A percentile compares a stretch with the other conserved stretches of the same genome.
Evolutionary conservation across 1,284 basidiomycete genomes (phyloP).

Genomic region (Marasmius sp.): DNA sequence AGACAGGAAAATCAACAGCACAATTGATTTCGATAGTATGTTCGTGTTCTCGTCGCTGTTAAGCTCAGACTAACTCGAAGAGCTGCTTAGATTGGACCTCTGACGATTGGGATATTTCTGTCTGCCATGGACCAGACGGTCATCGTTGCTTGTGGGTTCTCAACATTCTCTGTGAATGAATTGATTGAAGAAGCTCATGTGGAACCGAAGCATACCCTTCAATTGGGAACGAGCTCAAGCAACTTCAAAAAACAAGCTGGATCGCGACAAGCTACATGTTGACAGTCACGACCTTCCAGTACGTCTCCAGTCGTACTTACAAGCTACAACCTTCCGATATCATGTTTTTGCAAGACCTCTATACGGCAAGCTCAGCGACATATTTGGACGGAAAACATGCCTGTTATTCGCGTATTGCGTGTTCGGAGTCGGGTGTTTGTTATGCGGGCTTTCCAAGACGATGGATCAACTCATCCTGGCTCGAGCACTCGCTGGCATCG

Average conservation of each 20-base stretch:
- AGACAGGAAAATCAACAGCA: not conserved
- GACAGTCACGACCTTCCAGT: not conserved
- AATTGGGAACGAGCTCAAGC: slow-evolving; percentile 62
- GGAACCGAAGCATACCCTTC: slow-evolving; percentile 49
- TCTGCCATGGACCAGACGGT: slow-evolving; percentile 62
- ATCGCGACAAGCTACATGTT: slow-evolving; percentile 39
- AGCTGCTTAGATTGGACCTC: slow-evolving; percentile 46
- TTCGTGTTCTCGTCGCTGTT: not conserved
- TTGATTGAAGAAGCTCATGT: not conserved
- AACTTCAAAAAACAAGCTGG: slow-evolving; percentile 67
- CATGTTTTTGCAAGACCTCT: slow-evolving; percentile 41
- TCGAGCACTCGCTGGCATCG: slow-evolving; percentile 61
- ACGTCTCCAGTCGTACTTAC: not conserved
- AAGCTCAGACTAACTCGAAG: not conserved
- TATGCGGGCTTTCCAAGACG: slow-evolving; percentile 52
- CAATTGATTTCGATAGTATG: slow-evolving; percentile 9
- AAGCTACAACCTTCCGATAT: too few species aligned
- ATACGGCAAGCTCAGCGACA: slow-evolving; percentile 66
- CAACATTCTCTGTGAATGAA: not conserved
- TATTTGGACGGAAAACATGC: slow-evolving; percentile 61
- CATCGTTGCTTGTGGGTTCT: slow-evolving; percentile 47
- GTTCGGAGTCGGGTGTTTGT: slow-evolving; percentile 53
- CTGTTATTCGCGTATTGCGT: slow-evolving; percentile 54
- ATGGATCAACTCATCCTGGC: slow-evolving; percentile 57
- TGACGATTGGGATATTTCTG: slow-evolving; percentile 59